Evolutionary conservation across 176 grass and related monocot genomes (phyloP).

Genomic region (Otatea glauca): DNA sequence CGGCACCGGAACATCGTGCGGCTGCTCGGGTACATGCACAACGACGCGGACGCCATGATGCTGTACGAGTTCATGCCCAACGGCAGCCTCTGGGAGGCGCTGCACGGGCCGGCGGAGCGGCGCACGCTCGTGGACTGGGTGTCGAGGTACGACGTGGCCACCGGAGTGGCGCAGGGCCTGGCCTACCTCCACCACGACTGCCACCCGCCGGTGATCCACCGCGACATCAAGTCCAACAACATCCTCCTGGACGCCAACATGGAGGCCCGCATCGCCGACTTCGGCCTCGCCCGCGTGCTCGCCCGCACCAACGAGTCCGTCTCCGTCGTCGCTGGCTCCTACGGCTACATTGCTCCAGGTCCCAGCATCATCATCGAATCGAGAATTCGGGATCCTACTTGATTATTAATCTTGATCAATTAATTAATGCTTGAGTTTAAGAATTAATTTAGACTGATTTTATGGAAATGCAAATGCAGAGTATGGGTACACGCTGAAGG

Average conservation of each 20-base stretch:
- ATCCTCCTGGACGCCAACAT: constrained; percentile 82
- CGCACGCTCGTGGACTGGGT: constrained; percentile 76
- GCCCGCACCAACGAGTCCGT: constrained; percentile 58
- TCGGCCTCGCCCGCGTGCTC: constrained; percentile 77
- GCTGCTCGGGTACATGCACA: constrained; percentile 84
- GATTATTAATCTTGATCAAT: not conserved
- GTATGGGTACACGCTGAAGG: constrained; percentile 95
- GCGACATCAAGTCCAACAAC: constrained; percentile 97
- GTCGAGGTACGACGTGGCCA: constrained; percentile 81
- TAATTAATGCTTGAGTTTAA: not conserved
- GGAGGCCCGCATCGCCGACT: constrained; percentile 86
- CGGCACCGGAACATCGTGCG: constrained; percentile 95
- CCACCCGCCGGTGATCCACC: constrained; percentile 87
- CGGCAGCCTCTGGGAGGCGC: constrained; percentile 92
- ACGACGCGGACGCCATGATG: constrained; percentile 80
- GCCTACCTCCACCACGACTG: constrained; percentile 97
- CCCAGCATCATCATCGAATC: not conserved
- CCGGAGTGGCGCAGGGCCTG: constrained; percentile 78
- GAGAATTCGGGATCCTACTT: not conserved
- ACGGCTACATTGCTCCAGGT: constrained; percentile 98
- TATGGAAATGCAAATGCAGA: constrained; percentile 45
- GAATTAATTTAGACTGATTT: not conserved
- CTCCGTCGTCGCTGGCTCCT: constrained; percentile 84
- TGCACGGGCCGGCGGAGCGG: constrained; percentile 55
- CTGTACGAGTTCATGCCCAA: constrained; percentile 99